Evolutionary conservation across 192 early-diverging fungal genomes (phyloP), one percentile per base, ranked within the genome.

Genomic region (Coemansia nantahalensis): DNA sequence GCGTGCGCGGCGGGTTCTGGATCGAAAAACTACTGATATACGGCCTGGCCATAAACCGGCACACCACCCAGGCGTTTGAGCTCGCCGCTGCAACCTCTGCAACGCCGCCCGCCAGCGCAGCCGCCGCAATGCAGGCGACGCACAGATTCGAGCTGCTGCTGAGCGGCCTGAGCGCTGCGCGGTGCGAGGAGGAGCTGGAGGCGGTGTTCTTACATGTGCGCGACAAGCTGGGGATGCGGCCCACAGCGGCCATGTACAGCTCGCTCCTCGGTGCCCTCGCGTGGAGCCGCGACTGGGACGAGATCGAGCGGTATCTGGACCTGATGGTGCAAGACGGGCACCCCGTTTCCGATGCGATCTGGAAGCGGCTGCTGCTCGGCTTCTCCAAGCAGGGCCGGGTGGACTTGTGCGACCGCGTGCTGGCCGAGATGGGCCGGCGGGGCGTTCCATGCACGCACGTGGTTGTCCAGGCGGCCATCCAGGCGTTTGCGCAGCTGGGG

Each of bases 91-190:
- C 64, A 8, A 73, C 69, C 4, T 56, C 57, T 18, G 28, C 51
- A 13, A 19, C 30, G 10, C 23, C 26, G 22, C 16, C 48, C 19
- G 48, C 12, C 9, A 23, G 41, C 40, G 28, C 51, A 18, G 41
- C 43, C 7, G 49, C 34, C n/a, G 68, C 56, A 1, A 49, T 75
- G 24, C 71, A 63, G 34, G 51, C 64, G 2, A 37, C 59, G 14
- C 71, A 67, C 26, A 59, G 59, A 38, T 75, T 59, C 30, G 71
- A 75, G 56, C 44, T 75, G 17, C 33, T 75, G 35, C 55, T 75
- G 0, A 62, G 45, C 19, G 71, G 58, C 9, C 52, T 75, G 28
- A 67, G 64, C 44, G 53, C 33, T 24, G 37, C 36, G 24, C 65
- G 60, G 12, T 24, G 44, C 15, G 71, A 48, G 1, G 44, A 46